Base-by-base conservation (phyloP, 768 basidiomycete species). In the Lactarius hatsudake region DNA sequence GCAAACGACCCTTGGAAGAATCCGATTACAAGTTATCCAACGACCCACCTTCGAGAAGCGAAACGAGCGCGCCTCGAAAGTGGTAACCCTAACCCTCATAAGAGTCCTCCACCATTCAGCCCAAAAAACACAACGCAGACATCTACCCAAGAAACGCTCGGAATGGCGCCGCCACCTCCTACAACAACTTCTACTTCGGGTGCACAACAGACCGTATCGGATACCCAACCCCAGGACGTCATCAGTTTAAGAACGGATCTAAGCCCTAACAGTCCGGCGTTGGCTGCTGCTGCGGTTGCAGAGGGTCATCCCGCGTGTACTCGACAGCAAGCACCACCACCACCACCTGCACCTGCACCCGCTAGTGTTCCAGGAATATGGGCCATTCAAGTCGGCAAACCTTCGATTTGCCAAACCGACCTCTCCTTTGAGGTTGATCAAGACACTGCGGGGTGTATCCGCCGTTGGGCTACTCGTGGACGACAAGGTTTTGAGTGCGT, bases 301-400 rank as follows among this genome's bases (percentile, higher is more conserved):
- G 42, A 43, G 38, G 61, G 38, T 28, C 7, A 51, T 20, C 30
- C 62, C 32, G 23, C 40, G 18, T 59, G 40, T 45, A 30, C 58
- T 15, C 62, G 23, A 36, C 62, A 38, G 42, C 62, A 58, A 28
- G 36, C 15, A 12, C 23, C 23, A 26, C 43, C 61, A 26, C 42
- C 66, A 18, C n/a, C 59, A 12, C 38, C 43, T 48, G 48, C 62
- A 15, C 34, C 59, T 28, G n/a, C 57, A 7, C 26, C 28, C 38
- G 28, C 62, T 30, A 56, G 48, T 5, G 59, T 64, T 15, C 70
- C 68, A 8, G 70, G 64, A 18, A 56, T 71, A 26, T 71, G 67
- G 70, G 59, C 59, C 15, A 64, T 65, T 32, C 61, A 64, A 36
- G 55, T 69, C 17, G 69, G 69, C 10, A 64, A 65, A 26, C 67